Conservation (phyloP, 306 rosid genomes). For the Cotoneaster glaucophyllus region DNA sequence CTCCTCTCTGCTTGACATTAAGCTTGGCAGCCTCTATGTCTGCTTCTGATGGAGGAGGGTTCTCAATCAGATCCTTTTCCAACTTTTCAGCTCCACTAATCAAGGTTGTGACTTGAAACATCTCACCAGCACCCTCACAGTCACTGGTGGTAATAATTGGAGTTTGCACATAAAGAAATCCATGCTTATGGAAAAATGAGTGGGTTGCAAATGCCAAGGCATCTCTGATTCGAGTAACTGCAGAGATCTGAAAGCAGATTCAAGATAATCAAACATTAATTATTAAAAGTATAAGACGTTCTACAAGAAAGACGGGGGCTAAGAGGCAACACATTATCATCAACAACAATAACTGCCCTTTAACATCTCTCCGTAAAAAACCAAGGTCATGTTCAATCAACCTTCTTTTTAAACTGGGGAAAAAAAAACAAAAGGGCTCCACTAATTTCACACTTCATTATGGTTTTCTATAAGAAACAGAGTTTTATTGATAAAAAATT, state of each 20-base stretch:
- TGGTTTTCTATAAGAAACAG: background rate
- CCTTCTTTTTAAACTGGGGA: background rate
- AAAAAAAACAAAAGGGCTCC: background rate
- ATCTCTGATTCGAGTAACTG: slow-evolving; percentile 76
- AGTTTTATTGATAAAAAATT: background rate
- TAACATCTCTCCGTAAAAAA: background rate
- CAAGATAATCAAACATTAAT: background rate
- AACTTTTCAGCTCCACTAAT: slow-evolving; percentile 72
- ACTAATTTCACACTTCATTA: background rate
- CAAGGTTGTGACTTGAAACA: slow-evolving; percentile 97
- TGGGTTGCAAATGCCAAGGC: slow-evolving; percentile 91
- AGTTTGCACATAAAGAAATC: slow-evolving; percentile 83
- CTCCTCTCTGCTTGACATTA: slow-evolving; percentile 66
- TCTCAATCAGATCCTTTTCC: slow-evolving; percentile 68
- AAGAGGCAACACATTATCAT: background rate
- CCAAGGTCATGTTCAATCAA: background rate
- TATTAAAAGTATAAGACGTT: background rate
- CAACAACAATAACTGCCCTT: background rate
- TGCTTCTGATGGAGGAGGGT: slow-evolving; percentile 77
- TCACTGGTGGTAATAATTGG: slow-evolving; percentile 95
- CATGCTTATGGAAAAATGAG: slow-evolving; percentile 65
- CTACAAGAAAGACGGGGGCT: background rate
- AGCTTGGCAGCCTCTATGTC: slow-evolving; percentile 65
- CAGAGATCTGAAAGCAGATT: slow-evolving; percentile 57
- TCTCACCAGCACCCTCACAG: slow-evolving; percentile 99